Evolutionary conservation across 805 yeast genomes (phyloP), one percentile per base, ranked within the genome.

Genomic region (Phaffomyces opuntiae): DNA sequence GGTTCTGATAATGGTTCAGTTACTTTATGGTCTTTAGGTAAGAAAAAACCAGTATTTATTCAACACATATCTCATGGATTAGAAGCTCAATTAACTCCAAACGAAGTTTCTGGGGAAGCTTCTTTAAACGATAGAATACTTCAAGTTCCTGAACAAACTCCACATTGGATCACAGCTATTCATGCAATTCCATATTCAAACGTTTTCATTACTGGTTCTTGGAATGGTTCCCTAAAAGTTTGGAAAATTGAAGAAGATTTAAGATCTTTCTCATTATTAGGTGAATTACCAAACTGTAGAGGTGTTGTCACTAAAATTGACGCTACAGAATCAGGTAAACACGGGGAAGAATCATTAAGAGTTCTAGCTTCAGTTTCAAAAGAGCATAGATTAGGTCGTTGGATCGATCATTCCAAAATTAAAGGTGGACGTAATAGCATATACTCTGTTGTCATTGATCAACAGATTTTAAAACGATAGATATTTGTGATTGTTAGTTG

Each of bases 1-100:
- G 98, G 98, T 5, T 83, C 96, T 14, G 99, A 93, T 61, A 91
- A 90, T 62, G 99, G 99, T 38, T 85, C 80, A 59, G 67, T 93
- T 31, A 69, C 87, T n/a, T 70, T 93, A 50, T 93, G 99, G 99
- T 81, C 96, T 3, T 67, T 84, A 47, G 81, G 87, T 25, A 88
- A 88, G 67, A 93, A 93, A 75, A 90, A 88, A 66, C 95, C 98
- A 14, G 66, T 86, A 27, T 83, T 65, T 62, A 79, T 80, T 3
- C 65, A 75, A 50, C 75, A 93, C 56, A 66, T 72, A 41, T 86
- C 91, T 3, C 99, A 93, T 63, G 99, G 97, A 2, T 54, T 75
- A 17, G 71, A 74, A 45, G 78, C 81, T 14, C 54, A 59, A 11
- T 60, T 80, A 16, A 64, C 68, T 12, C 71, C 77, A 39, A 73